Conservation (phyloP, 2,329 filamentous ascomycete genomes). For the Colletotrichum sp. region DNA sequence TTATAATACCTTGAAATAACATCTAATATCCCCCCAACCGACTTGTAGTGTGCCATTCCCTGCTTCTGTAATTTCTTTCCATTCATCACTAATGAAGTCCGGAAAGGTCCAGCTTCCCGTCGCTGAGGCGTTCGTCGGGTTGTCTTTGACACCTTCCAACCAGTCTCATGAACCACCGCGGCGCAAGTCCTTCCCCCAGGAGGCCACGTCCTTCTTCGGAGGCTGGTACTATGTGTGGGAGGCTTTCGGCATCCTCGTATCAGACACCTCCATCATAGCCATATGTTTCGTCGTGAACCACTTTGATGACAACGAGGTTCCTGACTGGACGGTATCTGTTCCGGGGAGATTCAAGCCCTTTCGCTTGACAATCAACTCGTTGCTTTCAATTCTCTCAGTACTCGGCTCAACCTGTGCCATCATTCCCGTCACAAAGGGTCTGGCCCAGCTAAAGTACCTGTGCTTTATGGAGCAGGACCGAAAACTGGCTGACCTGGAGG, state of each 20-base stretch:
- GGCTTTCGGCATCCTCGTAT: neutral
- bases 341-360: neutral
- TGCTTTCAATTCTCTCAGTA: neutral
- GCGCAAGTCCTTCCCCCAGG: neutral
- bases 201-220: neutral
- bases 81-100: neutral
- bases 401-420: constrained; percentile 13
- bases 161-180: neutral
- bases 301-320: neutral
- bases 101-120: neutral
- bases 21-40: no score
- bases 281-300: neutral
- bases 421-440: constrained; percentile 8
- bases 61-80: neutral
- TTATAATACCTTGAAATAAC: no score
- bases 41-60: neutral
- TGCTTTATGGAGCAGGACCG: constrained; percentile 15
- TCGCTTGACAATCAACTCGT: neutral
- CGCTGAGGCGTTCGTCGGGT: neutral
- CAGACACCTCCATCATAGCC: neutral
- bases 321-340: neutral
- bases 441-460: constrained; percentile 11
- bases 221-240: constrained; percentile 11
- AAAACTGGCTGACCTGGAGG: constrained; percentile 7
- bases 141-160: neutral